Evolutionary conservation across 2,329 filamentous ascomycete species (phyloP).

Genomic region (Decorospora gaudefroyi): DNA sequence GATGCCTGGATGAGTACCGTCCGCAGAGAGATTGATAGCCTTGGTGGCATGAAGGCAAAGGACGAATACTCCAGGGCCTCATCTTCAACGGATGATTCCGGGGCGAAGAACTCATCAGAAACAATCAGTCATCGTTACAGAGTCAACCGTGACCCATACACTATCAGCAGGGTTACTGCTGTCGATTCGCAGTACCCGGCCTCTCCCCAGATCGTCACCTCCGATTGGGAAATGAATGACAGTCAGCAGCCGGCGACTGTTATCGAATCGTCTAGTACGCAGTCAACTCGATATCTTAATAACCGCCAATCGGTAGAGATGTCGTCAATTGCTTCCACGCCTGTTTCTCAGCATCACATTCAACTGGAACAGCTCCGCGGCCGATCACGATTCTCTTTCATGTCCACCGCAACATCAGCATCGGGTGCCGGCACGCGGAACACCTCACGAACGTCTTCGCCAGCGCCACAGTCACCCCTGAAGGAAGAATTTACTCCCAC

Average conservation of each 20-base stretch:
- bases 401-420: conserved; percentile 45
- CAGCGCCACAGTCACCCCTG: conserved; percentile 42
- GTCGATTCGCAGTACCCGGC: conserved; percentile 43
- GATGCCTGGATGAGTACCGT: conserved; percentile 72
- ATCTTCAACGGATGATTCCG: conserved; percentile 34
- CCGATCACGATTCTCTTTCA: conserved; percentile 44
- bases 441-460: conserved; percentile 46
- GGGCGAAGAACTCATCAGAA: conserved; percentile 32
- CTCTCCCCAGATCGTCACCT: conserved; percentile 38
- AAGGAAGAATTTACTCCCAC: conserved; percentile 30
- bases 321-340: conserved; percentile 44
- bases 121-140: conserved; percentile 46
- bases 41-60: conserved; percentile 65
- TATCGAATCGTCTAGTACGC: conserved; percentile 38
- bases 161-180: conserved; percentile 37
- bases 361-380: conserved; percentile 47
- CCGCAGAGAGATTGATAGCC: conserved; percentile 69
- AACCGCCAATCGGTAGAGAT: conserved; percentile 43
- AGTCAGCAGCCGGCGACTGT: conserved; percentile 35
- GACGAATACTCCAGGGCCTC: conserved; percentile 37
- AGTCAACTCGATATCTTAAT: conserved; percentile 33
- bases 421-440: conserved; percentile 41
- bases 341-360: conserved; percentile 41
- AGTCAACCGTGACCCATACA: conserved; percentile 43
- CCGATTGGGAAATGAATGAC: conserved; percentile 40